phyloP scores from a whole-genome alignment of 441 rosid species.

The Populus hybrid region DNA sequence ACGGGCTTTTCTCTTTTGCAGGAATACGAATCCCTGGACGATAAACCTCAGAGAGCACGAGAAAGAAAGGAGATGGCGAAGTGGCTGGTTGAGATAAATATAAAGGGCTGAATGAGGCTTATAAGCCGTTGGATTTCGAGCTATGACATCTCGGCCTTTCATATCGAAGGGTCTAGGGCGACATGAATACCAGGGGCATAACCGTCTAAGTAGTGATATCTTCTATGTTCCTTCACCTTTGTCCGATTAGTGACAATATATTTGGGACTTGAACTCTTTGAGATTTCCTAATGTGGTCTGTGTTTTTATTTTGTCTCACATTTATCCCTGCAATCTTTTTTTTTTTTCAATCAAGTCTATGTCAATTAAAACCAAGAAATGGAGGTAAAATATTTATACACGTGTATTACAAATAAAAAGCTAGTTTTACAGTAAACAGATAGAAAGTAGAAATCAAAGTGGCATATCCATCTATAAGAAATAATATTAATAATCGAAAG shows the following conservation, averaged over 20 bases:
- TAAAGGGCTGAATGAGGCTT: not conserved
- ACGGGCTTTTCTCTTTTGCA: not conserved
- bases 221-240: not conserved
- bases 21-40: not conserved
- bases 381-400: not conserved
- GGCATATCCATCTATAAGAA: too few relatives aligned
- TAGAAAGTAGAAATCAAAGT: constrained; percentile 8
- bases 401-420: not conserved
- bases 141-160: too few relatives aligned
- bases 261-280: not conserved
- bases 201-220: not conserved
- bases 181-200: not conserved
- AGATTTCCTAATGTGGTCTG: not conserved
- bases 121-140: constrained; percentile 12
- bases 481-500: too few relatives aligned
- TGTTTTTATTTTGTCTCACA: too few relatives aligned
- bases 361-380: not conserved
- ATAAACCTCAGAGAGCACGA: not conserved
- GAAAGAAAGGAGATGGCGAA: not conserved
- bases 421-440: not conserved
- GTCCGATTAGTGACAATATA: not conserved
- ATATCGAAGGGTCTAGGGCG: too few relatives aligned
- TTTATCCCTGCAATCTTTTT: not conserved
- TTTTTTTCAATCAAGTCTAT: not conserved
- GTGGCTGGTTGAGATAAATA: constrained; percentile 4